Conservation (phyloP, 805 yeast species). For the Alloascoidea hylecoeti region DNA sequence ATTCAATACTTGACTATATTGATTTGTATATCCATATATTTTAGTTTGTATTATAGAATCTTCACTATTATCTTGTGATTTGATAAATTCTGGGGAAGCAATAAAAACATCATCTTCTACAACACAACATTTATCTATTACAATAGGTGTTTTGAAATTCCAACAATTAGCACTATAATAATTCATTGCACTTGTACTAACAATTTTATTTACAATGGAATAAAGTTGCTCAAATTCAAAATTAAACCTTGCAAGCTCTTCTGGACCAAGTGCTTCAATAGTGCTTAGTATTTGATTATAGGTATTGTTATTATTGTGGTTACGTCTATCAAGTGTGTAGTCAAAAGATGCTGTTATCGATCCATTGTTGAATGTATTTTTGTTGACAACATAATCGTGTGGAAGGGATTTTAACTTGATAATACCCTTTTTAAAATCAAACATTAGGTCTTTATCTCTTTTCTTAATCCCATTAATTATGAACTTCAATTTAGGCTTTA, state of each 20-base stretch:
- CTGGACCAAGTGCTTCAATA: too few relatives aligned
- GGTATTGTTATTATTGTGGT: not conserved
- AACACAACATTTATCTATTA: not conserved
- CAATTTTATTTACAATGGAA: not conserved
- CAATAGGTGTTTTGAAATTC: not conserved
- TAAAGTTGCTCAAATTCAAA: not conserved
- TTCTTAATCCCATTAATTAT: not conserved
- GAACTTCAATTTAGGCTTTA: not conserved
- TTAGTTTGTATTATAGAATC: too few relatives aligned
- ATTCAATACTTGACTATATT: not conserved
- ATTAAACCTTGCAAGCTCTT: not conserved
- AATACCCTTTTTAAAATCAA: not conserved
- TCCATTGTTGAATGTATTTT: not conserved
- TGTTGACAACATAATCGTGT: not conserved
- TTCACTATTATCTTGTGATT: not conserved
- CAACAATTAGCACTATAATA: not conserved
- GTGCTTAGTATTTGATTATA: too few relatives aligned
- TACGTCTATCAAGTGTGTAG: not conserved
- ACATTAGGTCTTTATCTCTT: not conserved
- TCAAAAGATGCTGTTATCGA: constrained; percentile 1
- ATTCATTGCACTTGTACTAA: not conserved
- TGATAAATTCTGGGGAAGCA: not conserved
- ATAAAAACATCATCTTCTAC: constrained; percentile 1
- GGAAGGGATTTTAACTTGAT: not conserved
- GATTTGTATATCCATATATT: too few relatives aligned